A percentile compares a stretch with the other conserved stretches of the same genome.
Evolutionary conservation across 768 basidiomycete species (phyloP).

Genomic region (Amanita fuliginea): DNA sequence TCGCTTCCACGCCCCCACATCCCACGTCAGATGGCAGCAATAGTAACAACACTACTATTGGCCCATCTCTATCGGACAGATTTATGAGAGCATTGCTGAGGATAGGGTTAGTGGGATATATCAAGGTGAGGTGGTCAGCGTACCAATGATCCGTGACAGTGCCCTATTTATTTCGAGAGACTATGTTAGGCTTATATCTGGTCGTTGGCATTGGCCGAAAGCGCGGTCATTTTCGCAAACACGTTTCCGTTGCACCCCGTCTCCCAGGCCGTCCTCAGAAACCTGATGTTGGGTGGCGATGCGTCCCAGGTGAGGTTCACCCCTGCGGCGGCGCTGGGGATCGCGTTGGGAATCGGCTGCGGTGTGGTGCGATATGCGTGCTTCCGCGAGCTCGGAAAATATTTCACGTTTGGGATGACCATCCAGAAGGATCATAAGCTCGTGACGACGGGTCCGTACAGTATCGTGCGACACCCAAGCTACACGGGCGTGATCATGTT

Average conservation of each 20-base stretch:
- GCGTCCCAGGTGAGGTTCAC: background rate
- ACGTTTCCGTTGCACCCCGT: background rate
- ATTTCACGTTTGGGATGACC: background rate
- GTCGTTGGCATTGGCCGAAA: background rate
- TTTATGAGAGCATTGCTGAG: background rate
- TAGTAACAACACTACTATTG: background rate
- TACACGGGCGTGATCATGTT: background rate
- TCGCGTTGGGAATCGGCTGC: background rate
- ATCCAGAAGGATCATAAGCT: background rate
- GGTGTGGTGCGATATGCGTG: background rate
- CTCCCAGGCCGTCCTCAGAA: background rate
- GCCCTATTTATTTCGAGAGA: no score
- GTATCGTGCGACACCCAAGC: background rate
- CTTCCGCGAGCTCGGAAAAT: background rate
- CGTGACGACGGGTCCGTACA: conserved; percentile 2
- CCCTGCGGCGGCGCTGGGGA: background rate
- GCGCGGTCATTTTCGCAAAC: background rate
- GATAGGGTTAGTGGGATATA: background rate
- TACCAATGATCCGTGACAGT: no score
- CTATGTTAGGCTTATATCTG: background rate
- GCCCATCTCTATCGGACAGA: background rate
- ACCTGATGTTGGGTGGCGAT: background rate
- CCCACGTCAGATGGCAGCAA: background rate
- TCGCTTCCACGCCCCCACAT: conserved; percentile 1
- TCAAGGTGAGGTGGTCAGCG: background rate